A percentile compares a stretch with the other conserved stretches of the same genome.
phyloP scores from a whole-genome alignment of 306 rosid species.

The Malus domestica region DNA sequence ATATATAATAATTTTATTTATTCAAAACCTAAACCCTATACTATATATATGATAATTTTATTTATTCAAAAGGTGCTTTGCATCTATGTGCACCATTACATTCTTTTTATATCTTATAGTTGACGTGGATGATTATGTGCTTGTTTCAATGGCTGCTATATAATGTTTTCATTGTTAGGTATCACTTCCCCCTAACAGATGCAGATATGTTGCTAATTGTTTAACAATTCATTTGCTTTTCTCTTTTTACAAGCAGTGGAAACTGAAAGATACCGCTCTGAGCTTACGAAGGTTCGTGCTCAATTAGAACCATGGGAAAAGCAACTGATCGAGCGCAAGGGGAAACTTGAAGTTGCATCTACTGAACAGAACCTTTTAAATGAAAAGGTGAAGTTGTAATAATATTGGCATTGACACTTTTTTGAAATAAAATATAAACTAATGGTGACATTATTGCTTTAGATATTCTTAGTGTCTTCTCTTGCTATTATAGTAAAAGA shows the following conservation, averaged over 20 bases:
- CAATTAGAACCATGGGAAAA: conserved; percentile 97
- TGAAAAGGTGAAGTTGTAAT: conserved; percentile 57
- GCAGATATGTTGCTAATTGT: neutral
- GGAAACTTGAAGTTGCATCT: conserved; percentile 79
- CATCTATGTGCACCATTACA: neutral
- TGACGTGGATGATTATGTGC: neutral
- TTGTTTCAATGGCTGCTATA: neutral
- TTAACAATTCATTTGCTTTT: neutral
- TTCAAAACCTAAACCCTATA: too few species aligned
- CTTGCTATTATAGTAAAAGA: neutral
- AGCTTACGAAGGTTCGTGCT: conserved; percentile 75
- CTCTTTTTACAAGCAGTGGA: conserved; percentile 56
- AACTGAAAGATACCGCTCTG: conserved; percentile 69
- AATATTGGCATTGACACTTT: neutral
- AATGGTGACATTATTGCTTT: neutral
- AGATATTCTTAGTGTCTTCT: neutral
- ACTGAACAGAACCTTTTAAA: conserved; percentile 63
- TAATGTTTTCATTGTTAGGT: neutral
- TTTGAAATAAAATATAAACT: neutral
- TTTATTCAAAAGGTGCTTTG: neutral
- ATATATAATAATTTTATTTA: too few species aligned
- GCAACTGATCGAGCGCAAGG: conserved; percentile 79
- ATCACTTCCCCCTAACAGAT: neutral
- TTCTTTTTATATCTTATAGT: neutral
- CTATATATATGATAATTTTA: neutral